Evolutionary conservation across 148 eudicot species (phyloP), one percentile per base, ranked within the genome.

Genomic region (Drosera capensis): DNA sequence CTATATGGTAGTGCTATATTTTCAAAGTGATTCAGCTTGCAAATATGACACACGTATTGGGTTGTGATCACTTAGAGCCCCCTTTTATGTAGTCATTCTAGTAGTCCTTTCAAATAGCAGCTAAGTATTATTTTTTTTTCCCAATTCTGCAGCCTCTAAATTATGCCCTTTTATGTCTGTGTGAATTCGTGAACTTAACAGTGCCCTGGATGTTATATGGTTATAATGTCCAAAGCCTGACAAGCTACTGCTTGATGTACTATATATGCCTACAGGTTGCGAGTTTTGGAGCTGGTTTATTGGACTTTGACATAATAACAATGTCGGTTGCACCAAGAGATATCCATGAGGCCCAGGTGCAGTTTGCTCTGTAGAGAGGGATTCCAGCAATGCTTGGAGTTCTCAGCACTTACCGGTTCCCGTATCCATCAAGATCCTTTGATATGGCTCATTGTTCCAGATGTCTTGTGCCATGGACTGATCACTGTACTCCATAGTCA

Each of bases 381-480:
- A 61, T 71, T 41, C 82, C 74, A 2, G 78, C 78, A 2, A 75
- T 75, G 78, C 62, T 71, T 43, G 78, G 70, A 30, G 46, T 68
- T 25, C 69, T 75, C 19, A 54, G 78, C 43, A 59, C 68, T 39
- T 48, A 68, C 61, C 68, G 78, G 47, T 56, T 75, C 23, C 67
- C 78, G 16, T 75, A 54, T 43, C 77, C 82, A 29, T 65, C 82
- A 1, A 60, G 74, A 43, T 62, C 82, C 45, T 71, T 75, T 15
- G 82, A 75, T 51, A 62, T 75, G 64, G 74, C 72, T 57, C 82
- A 75, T 23, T 75, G 82, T 54, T 62, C 82, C 39, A 54, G 82
- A 62, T 76, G 82, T 60, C 74, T 76, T 52, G 71, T 71, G 14
- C 69, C 64, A 56, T 75, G 82, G 77, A 49, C 74, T 56, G 45